These are phyloP conservation scores for Silene vulgaris DNA, from an alignment of 179 eudicot genomes.

Conservation along the genomic window DNA sequence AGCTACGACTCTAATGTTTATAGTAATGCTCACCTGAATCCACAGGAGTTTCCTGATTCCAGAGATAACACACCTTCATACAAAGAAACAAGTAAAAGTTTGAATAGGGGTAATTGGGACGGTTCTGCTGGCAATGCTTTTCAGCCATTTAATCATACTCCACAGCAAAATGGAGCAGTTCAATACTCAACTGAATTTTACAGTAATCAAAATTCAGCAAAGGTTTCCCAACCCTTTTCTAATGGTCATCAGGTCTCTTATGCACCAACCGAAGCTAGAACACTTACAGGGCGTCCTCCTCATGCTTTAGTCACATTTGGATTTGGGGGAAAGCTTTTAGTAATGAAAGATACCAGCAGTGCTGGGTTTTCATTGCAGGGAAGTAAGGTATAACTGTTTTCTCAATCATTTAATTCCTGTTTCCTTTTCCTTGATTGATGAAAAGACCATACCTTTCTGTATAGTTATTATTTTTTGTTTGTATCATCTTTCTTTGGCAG, in stretches of 20 bases:
- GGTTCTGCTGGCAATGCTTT: slow-evolving; percentile 33
- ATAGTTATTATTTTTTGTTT: slow-evolving; percentile 2
- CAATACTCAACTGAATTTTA: slow-evolving; percentile 36
- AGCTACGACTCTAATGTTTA: slow-evolving; percentile 28
- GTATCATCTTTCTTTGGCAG: slow-evolving; percentile 36
- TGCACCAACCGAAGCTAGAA: slow-evolving; percentile 47
- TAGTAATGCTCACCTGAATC: slow-evolving; percentile 33
- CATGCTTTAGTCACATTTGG: slow-evolving; percentile 93
- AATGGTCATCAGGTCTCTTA: slow-evolving; percentile 36
- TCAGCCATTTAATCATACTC: slow-evolving; percentile 36
- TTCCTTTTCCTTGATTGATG: neutral
- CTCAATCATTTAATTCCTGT: neutral
- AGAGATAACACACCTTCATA: slow-evolving; percentile 34
- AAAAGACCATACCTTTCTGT: neutral
- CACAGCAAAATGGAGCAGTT: slow-evolving; percentile 35
- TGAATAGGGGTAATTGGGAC: slow-evolving; percentile 30
- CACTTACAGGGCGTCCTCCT: slow-evolving; percentile 85
- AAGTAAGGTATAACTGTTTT: slow-evolving; percentile 46
- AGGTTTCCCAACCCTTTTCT: slow-evolving; percentile 45
- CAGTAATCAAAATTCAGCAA: slow-evolving; percentile 34
- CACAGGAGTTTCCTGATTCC: slow-evolving; percentile 31
- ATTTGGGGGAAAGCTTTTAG: slow-evolving; percentile 87
- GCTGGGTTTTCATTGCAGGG: slow-evolving; percentile 42
- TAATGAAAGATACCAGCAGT: slow-evolving; percentile 50
- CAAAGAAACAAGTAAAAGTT: slow-evolving; percentile 32